Evolutionary conservation across 1,284 basidiomycete species (phyloP), one percentile per base, ranked within the genome.

Genomic region (Meira miltonrushii): DNA sequence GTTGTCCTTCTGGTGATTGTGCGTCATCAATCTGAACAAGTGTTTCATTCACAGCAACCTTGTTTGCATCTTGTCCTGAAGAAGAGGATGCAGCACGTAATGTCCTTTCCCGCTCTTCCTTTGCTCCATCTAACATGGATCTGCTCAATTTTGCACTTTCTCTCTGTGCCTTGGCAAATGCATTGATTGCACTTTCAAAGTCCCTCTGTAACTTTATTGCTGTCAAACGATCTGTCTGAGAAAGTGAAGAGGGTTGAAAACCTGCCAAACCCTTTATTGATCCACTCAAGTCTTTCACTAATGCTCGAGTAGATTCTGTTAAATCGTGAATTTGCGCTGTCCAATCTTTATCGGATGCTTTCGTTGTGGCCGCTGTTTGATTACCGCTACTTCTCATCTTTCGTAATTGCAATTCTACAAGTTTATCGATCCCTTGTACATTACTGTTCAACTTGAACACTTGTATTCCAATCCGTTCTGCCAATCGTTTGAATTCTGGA

Each of bases 361-460:
- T 33, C 4, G 33, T 17, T 54, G 23, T 57, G 12, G 48, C 19
- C 13, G 48, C 23, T 13, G 23, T 25, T 23, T 37, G 28, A 33
- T 33, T 33, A 8, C 48, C n/a, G 2, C 4, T 23, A 51, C 13
- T 37, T 23, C 28, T 17, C 17, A 37, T 51, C 19, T n/a, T 23
- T 21, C n/a, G 48, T 39, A 13, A 21, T 39, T 43, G 61, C 28
- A 94, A 88, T 72, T 95, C 90, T 11, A 98, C 88, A 21, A 94
- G 83, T 77, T 91, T 90, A 74, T 92, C 81, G 55, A 99, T 94
- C 12, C 90, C 93, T 71, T 93, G 89, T 6, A 97, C 92, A 80
- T 98, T 99, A 62, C 89, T 86, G 75, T 95, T 94, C 82, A 98
- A 92, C 84, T 97, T 96, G 87, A 98, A 97, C 62, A 96, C 89